Percentiles rank a stretch among this genome's conserved stretches.
phyloP scores from a whole-genome alignment of 371 early-diverging fungal genomes.

The Coemansia sp. region DNA sequence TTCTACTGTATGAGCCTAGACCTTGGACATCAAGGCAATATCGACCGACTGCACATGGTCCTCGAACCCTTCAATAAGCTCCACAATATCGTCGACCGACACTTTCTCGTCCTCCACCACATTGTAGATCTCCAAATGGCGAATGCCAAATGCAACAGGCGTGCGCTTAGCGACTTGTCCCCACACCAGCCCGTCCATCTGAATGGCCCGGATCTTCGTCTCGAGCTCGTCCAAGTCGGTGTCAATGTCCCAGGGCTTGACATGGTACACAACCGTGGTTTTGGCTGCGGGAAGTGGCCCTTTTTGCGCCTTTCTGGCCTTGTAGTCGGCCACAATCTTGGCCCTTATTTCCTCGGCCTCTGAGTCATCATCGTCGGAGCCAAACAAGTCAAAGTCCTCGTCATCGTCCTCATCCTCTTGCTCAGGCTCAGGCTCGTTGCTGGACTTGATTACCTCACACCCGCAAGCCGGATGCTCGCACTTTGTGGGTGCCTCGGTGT shows the following conservation, averaged over 20 bases:
- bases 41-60: conserved; percentile 93
- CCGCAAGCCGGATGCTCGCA: no score
- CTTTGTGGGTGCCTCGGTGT: conserved; percentile 45
- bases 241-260: conserved; percentile 98
- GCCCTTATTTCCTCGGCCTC: conserved; percentile 85
- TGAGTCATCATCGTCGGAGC: conserved; percentile 90
- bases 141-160: conserved; percentile 90
- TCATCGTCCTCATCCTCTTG: background rate
- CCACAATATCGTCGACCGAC: conserved; percentile 76
- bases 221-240: conserved; percentile 82
- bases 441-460: no score
- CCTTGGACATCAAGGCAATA: conserved; percentile 87
- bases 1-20: conserved; percentile 57
- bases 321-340: conserved; percentile 88
- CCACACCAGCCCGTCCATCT: conserved; percentile 91
- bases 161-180: conserved; percentile 71
- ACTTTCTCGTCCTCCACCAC: conserved; percentile 94
- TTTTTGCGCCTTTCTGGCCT: conserved; percentile 88
- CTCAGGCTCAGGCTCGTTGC: no score
- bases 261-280: conserved; percentile 85
- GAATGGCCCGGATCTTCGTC: conserved; percentile 66
- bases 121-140: conserved; percentile 88
- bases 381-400: conserved; percentile 6
- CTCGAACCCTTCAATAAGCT: conserved; percentile 75
- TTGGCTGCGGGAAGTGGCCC: conserved; percentile 78